These are phyloP conservation scores for Pachyrhizus erosus DNA, from an alignment of 306 rosid species.

Conservation along the genomic window DNA sequence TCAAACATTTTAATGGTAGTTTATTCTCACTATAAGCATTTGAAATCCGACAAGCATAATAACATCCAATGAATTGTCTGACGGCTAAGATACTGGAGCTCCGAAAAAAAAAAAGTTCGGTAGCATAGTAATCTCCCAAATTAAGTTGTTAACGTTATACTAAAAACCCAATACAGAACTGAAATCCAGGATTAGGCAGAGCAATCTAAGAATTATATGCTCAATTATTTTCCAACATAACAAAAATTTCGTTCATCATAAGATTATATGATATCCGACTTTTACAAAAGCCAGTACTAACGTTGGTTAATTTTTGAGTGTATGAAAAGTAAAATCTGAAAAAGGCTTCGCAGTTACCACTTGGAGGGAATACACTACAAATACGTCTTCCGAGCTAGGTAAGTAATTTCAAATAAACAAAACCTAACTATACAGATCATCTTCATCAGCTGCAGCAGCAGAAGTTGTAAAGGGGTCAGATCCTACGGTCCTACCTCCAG, in stretches of 20 bases:
- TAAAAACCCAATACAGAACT: not conserved
- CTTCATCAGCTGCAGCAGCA: conserved; percentile 56
- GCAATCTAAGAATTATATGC: not conserved
- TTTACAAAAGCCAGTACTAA: not conserved
- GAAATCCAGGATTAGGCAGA: not conserved
- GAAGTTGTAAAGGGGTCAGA: conserved; percentile 55
- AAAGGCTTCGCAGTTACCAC: not conserved
- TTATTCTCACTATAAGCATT: not conserved
- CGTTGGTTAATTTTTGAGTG: not conserved
- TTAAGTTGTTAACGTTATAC: not conserved
- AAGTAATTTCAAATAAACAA: not conserved
- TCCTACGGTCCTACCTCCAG: conserved; percentile 40
- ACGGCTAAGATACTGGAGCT: not conserved
- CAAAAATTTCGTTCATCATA: not conserved
- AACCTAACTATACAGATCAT: conserved; percentile 51
- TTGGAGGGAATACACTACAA: not conserved
- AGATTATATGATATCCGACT: not conserved
- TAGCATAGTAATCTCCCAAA: not conserved
- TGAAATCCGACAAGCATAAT: not conserved
- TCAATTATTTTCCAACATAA: not conserved
- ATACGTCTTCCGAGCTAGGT: not conserved
- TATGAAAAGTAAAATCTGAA: conserved; percentile 15
- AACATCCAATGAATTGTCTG: not conserved
- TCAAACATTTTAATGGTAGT: not conserved
- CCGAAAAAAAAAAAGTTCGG: not conserved